Base-by-base conservation (phyloP, 176 grass and related monocot species). In the Zoysia japonica region DNA sequence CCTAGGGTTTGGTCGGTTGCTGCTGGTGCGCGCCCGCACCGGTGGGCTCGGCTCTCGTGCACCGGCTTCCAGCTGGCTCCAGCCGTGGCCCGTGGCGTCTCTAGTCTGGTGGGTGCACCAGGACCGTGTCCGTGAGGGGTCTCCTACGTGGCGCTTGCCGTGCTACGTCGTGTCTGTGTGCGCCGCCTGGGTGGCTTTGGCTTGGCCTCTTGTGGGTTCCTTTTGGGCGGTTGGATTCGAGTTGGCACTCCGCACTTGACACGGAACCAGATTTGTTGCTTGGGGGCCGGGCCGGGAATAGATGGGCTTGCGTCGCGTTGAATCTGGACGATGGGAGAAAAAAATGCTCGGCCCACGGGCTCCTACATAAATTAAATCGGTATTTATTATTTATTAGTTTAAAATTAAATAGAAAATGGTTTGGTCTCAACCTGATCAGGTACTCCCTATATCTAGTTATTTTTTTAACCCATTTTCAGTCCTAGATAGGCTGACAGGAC, bases 1-100 rank as follows among this genome's bases (percentile, higher is more conserved):
- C 28, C 80, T 82, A 74, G 80, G 80, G 70, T 82, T 82, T 82
- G 48, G 38, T 16, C 3, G 6, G 37, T 60, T 28, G 59, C 59
- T 61, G 59, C 9, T 35, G 59, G 48, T 9, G 9, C n/a, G 38
- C 51, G 47, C 68, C 48, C 6, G 13, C 11, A 1, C 7, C 37
- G n/a, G 76, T 82, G 57, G 41, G 45, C 68, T 63, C 47, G 79
- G 79, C 13, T 48, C 61, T 65, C 39, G 37, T 74, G 80, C 57
- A 19, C 79, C 9, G 20, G 15, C 59, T 28, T 61, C 59, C 80
- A 82, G 47, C 17, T 72, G 57, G 69, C 64, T 64, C 77, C 77
- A 68, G 63, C 42, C 8, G 37, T 73, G 17, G 6, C 28, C 28
- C 28, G 28, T 28, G 28, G 47, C 49, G 68, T 57, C 48, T 69